phyloP scores from a whole-genome alignment of 108 stramenopile species.

The Cyclotella cryptica region DNA sequence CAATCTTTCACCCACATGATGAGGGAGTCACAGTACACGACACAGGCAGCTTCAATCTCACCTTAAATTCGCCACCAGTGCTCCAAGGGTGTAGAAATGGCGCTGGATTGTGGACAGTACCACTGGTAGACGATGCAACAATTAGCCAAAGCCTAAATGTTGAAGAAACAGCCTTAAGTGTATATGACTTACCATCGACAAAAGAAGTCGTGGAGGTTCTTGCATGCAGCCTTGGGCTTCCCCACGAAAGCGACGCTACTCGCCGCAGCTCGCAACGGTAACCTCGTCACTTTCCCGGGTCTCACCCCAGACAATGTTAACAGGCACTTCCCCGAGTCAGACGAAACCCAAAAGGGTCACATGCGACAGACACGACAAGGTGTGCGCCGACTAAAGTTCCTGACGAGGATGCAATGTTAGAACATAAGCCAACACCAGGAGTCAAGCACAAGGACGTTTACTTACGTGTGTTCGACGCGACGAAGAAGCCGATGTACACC shows the following conservation, averaged over 20 bases:
- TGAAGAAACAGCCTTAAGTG: neutral
- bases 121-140: neutral
- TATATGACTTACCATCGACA: conserved; percentile 13
- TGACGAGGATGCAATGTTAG: neutral
- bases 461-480: conserved; percentile 17
- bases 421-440: neutral
- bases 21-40: conserved; percentile 4
- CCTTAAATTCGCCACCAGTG: conserved; percentile 5
- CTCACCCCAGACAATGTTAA: neutral
- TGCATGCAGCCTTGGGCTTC: conserved; percentile 42
- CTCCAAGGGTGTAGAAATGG: neutral
- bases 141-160: conserved; percentile 10
- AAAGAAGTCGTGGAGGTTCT: conserved; percentile 33
- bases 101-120: conserved; percentile 6
- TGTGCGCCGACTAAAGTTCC: conserved; percentile 37
- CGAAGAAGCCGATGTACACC: conserved; percentile 5
- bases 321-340: conserved; percentile 10
- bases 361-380: conserved; percentile 34
- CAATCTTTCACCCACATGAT: neutral
- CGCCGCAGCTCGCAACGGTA: conserved; percentile 22
- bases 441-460: conserved; percentile 7
- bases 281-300: conserved; percentile 37
- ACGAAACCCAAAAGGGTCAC: conserved; percentile 45
- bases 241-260: conserved; percentile 34
- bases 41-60: conserved; percentile 7